Percentiles rank a stretch among this genome's conserved stretches.
These are phyloP conservation scores for Pelargonium fulgidum DNA, from an alignment of 441 rosid species.

Conservation along the genomic window DNA sequence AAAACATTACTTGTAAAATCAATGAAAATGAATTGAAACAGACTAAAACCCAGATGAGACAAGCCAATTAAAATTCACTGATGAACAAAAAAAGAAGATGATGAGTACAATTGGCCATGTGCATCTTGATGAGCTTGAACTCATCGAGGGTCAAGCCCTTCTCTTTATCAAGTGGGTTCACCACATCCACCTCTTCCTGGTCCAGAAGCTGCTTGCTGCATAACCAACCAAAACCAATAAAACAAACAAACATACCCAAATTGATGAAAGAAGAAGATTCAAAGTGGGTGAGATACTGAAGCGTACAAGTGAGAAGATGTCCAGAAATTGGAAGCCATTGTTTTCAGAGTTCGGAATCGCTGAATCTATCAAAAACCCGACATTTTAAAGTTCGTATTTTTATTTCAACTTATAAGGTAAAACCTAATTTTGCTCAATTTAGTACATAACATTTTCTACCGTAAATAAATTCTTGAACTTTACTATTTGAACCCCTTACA, in stretches of 20 bases:
- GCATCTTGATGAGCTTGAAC: constrained; percentile 73
- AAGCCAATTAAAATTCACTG: background rate
- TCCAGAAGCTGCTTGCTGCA: constrained; percentile 70
- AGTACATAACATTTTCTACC: too few species aligned
- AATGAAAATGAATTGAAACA: too few species aligned
- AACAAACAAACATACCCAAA: background rate
- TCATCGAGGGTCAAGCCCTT: constrained; percentile 70
- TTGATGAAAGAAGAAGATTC: background rate
- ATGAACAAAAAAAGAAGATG: background rate
- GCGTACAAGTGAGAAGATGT: constrained; percentile 4
- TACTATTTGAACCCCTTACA: too few species aligned
- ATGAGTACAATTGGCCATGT: constrained; percentile 58
- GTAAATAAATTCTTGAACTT: too few species aligned
- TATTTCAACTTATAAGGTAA: too few species aligned
- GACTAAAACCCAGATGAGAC: background rate
- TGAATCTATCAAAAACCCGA: background rate
- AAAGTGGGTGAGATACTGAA: background rate
- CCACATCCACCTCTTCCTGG: constrained; percentile 67
- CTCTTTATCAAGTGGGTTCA: constrained; percentile 56
- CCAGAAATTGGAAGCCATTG: constrained; percentile 7
- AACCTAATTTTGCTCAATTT: too few species aligned
- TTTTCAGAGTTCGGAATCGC: background rate
- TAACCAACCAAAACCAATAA: background rate
- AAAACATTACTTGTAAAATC: background rate
- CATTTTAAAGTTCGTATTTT: background rate